Base-by-base conservation (phyloP, 768 basidiomycete genomes). In the Lactarius indigo region DNA sequence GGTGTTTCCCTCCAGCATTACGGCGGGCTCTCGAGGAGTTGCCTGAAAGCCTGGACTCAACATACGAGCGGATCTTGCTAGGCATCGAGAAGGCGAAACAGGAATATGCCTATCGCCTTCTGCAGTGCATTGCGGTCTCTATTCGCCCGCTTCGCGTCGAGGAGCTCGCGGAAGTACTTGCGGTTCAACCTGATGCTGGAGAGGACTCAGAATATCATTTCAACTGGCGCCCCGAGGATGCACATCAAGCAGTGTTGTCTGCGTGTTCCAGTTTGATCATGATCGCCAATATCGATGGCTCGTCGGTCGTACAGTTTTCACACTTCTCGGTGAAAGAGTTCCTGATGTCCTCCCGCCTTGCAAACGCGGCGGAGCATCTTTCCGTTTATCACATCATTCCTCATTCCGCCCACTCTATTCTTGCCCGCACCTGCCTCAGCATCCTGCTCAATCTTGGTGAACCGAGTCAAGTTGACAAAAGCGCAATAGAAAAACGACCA, bases 131-230 rank as follows among this genome's bases (percentile, higher is more conserved):
- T 5, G 5, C 42, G 1, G 37, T 47, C 8, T 20, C 63, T 10
- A 2, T 57, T 58, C 56, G 44, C 6, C 63, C 56, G 2, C 63
- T 64, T 26, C 35, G 56, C 30, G 57, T 58, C 3, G 63, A 64
- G 18, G 63, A 64, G 41, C 63, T 64, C 1, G 63, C 57, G 0
- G 56, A 64, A 4, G n/a, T 64, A 18, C 56, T 64, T 37, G n/a
- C 33, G 9, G 4, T 50, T 18, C 37, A 15, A 28, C 57, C 47
- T 15, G 44, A 57, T 1, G 8, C 26, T 5, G 26, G 28, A 2
- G 47, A 35, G 13, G 47, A 20, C 20, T 55, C 5, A 1, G 15
- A 6, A 10, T 33, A 64, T 33, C 9, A 26, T 8, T 2, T 2
- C 3, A 56, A 33, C 15, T 64, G 42, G 54, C 42, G 56, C 17